These are phyloP conservation scores for Pyrenopolyporus hunteri DNA, from an alignment of 495 filamentous ascomycete genomes.

Conservation along the genomic window DNA sequence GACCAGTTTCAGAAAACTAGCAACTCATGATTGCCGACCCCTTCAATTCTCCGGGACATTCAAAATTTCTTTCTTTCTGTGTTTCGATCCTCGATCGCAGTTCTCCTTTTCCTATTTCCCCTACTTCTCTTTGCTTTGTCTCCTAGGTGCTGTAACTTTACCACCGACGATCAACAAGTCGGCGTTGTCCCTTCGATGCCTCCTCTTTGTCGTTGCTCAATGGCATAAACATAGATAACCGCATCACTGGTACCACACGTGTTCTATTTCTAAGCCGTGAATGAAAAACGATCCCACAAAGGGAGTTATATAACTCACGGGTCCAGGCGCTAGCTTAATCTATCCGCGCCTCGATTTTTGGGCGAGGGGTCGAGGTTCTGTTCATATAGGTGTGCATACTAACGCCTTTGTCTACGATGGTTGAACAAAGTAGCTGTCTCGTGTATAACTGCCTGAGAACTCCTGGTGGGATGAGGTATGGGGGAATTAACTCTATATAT, in stretches of 20 bases:
- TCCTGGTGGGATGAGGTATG: background rate
- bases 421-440: slow-evolving; percentile 16
- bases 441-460: slow-evolving; percentile 17
- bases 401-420: slow-evolving; percentile 8
- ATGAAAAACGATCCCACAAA: slow-evolving; percentile 10
- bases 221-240: background rate
- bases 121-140: slow-evolving; percentile 34
- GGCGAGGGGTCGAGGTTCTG: background rate
- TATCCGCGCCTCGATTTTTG: background rate
- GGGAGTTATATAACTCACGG: background rate
- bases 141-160: slow-evolving; percentile 1
- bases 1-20: too few species aligned
- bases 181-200: slow-evolving; percentile 8
- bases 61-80: slow-evolving; percentile 11
- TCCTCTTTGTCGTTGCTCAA: slow-evolving; percentile 19
- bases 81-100: background rate
- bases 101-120: background rate
- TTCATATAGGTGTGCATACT: background rate
- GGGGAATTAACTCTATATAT: slow-evolving; percentile 2
- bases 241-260: slow-evolving; percentile 4
- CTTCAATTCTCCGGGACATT: background rate
- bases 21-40: background rate
- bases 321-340: background rate
- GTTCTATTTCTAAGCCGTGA: background rate
- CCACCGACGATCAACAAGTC: background rate